phyloP scores from a whole-genome alignment of 2,329 filamentous ascomycete species.

The Trichoderma hamatum region DNA sequence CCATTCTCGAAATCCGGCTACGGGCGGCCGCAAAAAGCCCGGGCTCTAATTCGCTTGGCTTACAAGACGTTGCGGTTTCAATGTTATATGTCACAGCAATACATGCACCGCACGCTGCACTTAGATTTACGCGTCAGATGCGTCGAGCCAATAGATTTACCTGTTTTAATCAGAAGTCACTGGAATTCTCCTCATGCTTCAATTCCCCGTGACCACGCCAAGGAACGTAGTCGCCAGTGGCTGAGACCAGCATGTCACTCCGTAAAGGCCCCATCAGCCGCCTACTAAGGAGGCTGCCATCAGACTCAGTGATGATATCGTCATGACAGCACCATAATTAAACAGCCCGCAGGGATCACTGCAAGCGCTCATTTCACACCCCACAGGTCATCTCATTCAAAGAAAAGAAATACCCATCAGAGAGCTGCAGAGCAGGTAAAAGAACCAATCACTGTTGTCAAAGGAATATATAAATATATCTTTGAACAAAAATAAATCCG shows the following conservation, averaged over 20 bases:
- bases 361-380: background rate
- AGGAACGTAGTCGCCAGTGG: conserved; percentile 10
- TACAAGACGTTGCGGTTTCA: background rate
- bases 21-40: background rate
- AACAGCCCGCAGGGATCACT: background rate
- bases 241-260: conserved; percentile 8
- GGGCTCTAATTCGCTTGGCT: background rate
- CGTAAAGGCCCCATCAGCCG: background rate
- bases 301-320: background rate
- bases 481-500: background rate
- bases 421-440: background rate
- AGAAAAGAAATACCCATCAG: background rate
- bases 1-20: background rate
- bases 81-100: background rate
- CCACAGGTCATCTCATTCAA: background rate
- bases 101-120: background rate
- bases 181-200: conserved; percentile 14
- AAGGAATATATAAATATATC: background rate
- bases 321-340: background rate
- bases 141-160: background rate
- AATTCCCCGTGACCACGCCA: conserved; percentile 8
- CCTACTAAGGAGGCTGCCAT: background rate
- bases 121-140: background rate
- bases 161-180: background rate
- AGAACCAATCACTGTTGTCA: background rate